Percentiles rank a stretch among this genome's conserved stretches.
phyloP scores from a whole-genome alignment of 441 rosid species.

The Sinapis alba region DNA sequence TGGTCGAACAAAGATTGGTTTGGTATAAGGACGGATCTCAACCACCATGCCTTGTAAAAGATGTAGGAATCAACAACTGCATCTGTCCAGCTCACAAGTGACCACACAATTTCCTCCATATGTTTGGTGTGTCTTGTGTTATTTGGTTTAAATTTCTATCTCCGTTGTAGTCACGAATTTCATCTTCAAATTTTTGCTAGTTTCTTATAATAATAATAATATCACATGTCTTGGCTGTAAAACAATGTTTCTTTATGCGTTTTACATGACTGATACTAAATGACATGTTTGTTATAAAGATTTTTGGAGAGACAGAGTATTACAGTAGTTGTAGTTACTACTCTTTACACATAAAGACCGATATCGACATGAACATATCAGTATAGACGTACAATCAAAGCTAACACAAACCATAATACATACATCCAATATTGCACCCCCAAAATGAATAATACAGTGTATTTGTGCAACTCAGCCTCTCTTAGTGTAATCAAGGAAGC shows the following conservation, averaged over 20 bases:
- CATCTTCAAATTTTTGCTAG: constrained; percentile 13
- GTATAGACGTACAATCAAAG: constrained; percentile 1
- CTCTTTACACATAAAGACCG: neutral
- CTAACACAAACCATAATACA: constrained; percentile 13
- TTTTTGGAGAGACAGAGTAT: neutral
- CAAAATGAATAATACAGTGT: constrained; percentile 17
- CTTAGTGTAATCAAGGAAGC: constrained; percentile 38
- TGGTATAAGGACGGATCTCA: constrained; percentile 64
- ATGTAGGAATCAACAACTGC: constrained; percentile 47
- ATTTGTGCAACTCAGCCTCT: constrained; percentile 36
- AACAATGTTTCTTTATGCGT: neutral
- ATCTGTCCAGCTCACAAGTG: constrained; percentile 62
- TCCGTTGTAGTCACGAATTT: neutral
- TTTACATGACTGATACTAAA: neutral
- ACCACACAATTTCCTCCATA: neutral
- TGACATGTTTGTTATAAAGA: neutral
- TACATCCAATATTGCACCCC: constrained; percentile 22
- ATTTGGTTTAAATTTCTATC: neutral
- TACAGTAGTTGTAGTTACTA: constrained; percentile 2
- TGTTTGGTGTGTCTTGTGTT: neutral
- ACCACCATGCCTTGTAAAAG: constrained; percentile 64
- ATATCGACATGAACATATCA: constrained; percentile 6
- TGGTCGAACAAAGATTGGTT: constrained; percentile 51
- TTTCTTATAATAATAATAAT: neutral
- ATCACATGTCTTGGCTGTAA: neutral